phyloP scores from a whole-genome alignment of 2,329 filamentous ascomycete genomes.

The Botryotinia calthae region DNA sequence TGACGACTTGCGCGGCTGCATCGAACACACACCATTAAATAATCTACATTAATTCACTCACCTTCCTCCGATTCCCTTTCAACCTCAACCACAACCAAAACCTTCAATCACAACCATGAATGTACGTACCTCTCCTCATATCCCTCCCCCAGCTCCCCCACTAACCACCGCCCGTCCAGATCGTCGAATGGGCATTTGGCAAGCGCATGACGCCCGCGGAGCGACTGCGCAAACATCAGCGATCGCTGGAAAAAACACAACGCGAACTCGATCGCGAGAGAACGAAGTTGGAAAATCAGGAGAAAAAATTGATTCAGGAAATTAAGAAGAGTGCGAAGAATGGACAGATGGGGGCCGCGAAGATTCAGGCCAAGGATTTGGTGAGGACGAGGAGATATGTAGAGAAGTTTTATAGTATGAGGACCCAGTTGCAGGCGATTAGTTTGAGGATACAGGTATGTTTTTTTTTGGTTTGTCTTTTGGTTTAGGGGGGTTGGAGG shows the following conservation, averaged over 20 bases:
- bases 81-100: too few relatives aligned
- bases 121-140: conserved; percentile 42
- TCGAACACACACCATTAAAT: conserved; percentile 5
- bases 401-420: conserved; percentile 98
- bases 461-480: neutral
- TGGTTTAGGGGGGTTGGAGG: too few relatives aligned
- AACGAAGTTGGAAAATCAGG: conserved; percentile 95
- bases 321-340: conserved; percentile 99
- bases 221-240: conserved; percentile 88
- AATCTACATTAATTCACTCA: conserved; percentile 1
- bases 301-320: conserved; percentile 92
- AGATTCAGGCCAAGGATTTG: conserved; percentile 96
- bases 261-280: conserved; percentile 93
- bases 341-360: conserved; percentile 96
- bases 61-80: neutral
- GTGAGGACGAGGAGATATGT: conserved; percentile 92
- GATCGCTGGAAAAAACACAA: conserved; percentile 95
- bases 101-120: conserved; percentile 47
- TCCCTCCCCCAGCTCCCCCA: neutral
- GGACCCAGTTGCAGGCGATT: conserved; percentile 94
- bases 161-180: conserved; percentile 50
- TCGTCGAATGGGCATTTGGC: conserved; percentile 98
- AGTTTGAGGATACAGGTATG: conserved; percentile 86
- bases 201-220: conserved; percentile 98
- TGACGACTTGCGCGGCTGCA: conserved; percentile 15